Base-by-base conservation (phyloP, 345 rosid genomes). In the Ricinus communis region DNA sequence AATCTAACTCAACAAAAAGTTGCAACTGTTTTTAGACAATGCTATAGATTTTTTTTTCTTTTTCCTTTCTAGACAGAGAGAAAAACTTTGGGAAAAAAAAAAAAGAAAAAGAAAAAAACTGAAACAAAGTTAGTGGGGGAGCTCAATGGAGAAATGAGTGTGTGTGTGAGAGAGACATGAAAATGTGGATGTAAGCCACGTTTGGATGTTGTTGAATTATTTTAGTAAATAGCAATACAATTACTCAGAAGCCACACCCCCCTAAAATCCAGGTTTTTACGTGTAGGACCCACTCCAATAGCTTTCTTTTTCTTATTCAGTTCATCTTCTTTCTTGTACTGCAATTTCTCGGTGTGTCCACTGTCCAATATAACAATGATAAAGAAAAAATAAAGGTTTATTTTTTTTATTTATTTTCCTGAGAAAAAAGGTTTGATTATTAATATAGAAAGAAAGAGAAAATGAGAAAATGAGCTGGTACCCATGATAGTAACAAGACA, bases 131-230 rank as follows among this genome's bases (percentile, higher is more conserved):
- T 64, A 62, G 78, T 70, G 74, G 78, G 62, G 68, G 47, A 41
- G 77, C 67, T 74, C 8, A 67, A 59, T 53, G 57, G 70, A 1
- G 53, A 56, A 21, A 14, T 11, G 61, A 25, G 27, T n/a, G 33
- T 57, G n/a, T n/a, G n/a, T n/a, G n/a, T n/a, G n/a, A n/a, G n/a
- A n/a, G 75, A 31, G 14, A 54, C 33, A 31, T 40, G 46, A 55
- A 63, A 59, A 25, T 70, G 72, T 45, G 40, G 78, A 50, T 54
- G 85, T 38, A 77, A 66, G 80, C 78, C 85, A 75, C 84, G 84
- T 73, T 71, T 66, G 50, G 33, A 25, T 54, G 66, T 19, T 18
- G 75, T 65, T 84, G 80, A 76, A 72, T 72, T 51, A 73, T 54
- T 73, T 59, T 9, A 13, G 66, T 27, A 56, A 33, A 36, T 12